Percentiles rank a stretch among this genome's conserved stretches.
phyloP scores from a whole-genome alignment of 2,329 filamentous ascomycete genomes.

The Hypoxylon sp. region DNA sequence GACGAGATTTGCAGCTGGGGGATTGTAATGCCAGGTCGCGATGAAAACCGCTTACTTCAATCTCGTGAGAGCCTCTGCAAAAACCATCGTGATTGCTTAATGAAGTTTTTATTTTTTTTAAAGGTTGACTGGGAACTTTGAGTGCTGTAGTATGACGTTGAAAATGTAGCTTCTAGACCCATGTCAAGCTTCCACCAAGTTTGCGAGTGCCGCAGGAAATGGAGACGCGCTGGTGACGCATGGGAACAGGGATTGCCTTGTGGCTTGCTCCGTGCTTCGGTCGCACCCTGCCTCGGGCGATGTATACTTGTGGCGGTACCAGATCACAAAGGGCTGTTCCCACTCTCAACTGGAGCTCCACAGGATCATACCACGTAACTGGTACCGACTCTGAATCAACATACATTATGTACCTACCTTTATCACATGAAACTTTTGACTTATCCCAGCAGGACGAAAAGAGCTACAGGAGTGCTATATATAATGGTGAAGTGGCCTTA shows the following conservation, averaged over 20 bases:
- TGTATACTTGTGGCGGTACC: constrained; percentile 10
- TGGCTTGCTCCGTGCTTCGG: constrained; percentile 19
- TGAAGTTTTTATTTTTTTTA: too few species aligned
- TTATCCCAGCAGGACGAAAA: too few species aligned
- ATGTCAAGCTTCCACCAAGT: constrained; percentile 22
- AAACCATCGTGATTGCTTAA: constrained; percentile 28
- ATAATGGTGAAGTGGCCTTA: background rate
- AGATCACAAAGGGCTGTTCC: background rate
- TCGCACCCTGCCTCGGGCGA: background rate
- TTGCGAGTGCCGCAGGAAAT: constrained; percentile 27
- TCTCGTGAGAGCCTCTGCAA: constrained; percentile 1
- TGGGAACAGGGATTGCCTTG: constrained; percentile 35
- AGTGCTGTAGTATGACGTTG: constrained; percentile 30
- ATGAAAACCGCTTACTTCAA: constrained; percentile 22
- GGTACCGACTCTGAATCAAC: background rate
- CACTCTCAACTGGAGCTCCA: background rate
- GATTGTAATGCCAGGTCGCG: constrained; percentile 11
- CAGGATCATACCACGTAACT: background rate
- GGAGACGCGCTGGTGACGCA: constrained; percentile 40
- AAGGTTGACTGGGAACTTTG: background rate
- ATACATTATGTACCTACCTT: too few species aligned
- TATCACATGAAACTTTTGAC: too few species aligned
- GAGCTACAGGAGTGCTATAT: too few species aligned
- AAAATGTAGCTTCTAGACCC: constrained; percentile 28
- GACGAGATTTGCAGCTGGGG: constrained; percentile 3